A percentile compares a stretch with the other conserved stretches of the same genome.
phyloP scores from a whole-genome alignment of 2,329 filamentous ascomycete species.

The Pseudogymnoascus sp. region DNA sequence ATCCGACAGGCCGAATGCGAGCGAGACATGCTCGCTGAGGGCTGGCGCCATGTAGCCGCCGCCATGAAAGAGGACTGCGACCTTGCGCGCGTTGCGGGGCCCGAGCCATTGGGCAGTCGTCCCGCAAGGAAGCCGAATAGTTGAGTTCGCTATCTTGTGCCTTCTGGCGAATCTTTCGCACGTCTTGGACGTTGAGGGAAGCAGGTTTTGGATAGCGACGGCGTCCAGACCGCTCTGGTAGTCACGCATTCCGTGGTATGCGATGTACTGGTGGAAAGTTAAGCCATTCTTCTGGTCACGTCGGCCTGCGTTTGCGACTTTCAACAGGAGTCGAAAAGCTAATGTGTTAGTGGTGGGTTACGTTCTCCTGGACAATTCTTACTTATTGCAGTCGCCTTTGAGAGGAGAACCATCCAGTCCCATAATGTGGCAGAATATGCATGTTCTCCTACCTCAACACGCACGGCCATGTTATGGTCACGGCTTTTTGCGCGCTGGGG shows the following conservation, averaged over 20 bases:
- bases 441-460: neutral
- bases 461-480: neutral
- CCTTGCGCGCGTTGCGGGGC: constrained; percentile 29
- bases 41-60: constrained; percentile 49
- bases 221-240: neutral
- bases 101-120: constrained; percentile 42
- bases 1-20: neutral
- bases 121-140: constrained; percentile 22
- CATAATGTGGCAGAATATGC: neutral
- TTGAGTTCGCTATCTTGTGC: neutral
- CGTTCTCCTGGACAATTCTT: neutral
- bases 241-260: neutral
- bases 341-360: neutral
- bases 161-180: neutral
- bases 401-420: neutral
- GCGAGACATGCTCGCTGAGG: constrained; percentile 40
- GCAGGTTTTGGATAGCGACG: neutral
- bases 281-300: neutral
- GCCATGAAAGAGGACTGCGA: constrained; percentile 42
- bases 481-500: neutral
- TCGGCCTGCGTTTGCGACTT: neutral
- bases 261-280: neutral
- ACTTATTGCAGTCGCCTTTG: neutral
- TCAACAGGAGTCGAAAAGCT: neutral
- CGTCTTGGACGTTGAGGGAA: neutral